These are phyloP conservation scores for Russula sp. DNA, from an alignment of 768 basidiomycete genomes.

Conservation along the genomic window DNA sequence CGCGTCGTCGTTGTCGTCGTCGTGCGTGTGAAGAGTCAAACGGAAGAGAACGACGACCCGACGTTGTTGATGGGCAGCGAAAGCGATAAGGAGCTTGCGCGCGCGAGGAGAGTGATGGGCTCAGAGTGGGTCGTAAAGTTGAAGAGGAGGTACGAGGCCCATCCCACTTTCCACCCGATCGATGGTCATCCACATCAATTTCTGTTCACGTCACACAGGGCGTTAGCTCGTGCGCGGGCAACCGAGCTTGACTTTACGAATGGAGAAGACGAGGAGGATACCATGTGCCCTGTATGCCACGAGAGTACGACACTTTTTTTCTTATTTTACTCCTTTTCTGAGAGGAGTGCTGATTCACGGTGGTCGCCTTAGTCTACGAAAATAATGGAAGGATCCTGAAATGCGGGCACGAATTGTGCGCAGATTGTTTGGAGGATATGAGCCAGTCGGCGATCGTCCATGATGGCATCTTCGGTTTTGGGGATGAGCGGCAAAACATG, in stretches of 20 bases:
- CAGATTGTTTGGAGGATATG: constrained; percentile 53
- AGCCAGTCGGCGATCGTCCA: constrained; percentile 45
- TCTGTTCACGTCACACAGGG: constrained; percentile 33
- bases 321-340: neutral
- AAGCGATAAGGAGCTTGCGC: constrained; percentile 47
- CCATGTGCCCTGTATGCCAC: constrained; percentile 57
- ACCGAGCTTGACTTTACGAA: constrained; percentile 42
- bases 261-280: constrained; percentile 40
- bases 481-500: constrained; percentile 48
- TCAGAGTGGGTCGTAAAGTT: constrained; percentile 34
- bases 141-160: neutral
- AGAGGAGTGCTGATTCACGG: constrained; percentile 20
- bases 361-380: constrained; percentile 33
- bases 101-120: constrained; percentile 42
- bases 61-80: constrained; percentile 40
- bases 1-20: neutral
- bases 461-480: constrained; percentile 53
- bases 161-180: neutral
- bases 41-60: constrained; percentile 44
- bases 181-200: constrained; percentile 27
- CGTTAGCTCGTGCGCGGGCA: constrained; percentile 41
- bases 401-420: constrained; percentile 65
- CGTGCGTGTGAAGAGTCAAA: constrained; percentile 29
- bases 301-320: constrained; percentile 39
- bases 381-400: constrained; percentile 51